Evolutionary conservation across 352 stramenopile species (phyloP), one percentile per base, ranked within the genome.

Genomic region (Phytopythium chamaehyphon): DNA sequence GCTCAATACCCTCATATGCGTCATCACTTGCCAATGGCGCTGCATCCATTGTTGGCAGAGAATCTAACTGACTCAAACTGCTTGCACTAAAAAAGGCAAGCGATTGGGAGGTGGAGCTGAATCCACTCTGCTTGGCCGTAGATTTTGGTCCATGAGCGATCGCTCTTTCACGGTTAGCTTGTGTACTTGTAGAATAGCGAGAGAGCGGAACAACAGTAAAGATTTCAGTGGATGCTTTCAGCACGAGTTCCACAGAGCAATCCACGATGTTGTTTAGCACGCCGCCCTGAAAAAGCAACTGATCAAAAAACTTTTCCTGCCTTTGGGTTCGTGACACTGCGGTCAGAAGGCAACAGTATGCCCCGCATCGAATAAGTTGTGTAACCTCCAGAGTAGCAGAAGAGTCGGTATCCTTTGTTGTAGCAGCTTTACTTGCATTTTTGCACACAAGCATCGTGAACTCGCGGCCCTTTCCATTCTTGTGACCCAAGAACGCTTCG

Each of bases 401-500:
- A 76, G 6, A 71, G 66, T 11, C n/a, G n/a, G n/a, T 60, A 58
- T 8, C 64, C 65, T 14, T 83, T 72, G 23, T 55, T 71, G 76
- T 83, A 19, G 80, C 60, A n/a, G 90, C 64, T 40, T 90, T 89
- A 51, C 76, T 91, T 9, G 83, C 83, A 45, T 73, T 83, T 37
- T 91, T 93, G 66, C 83, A 93, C 23, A 93, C 64, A 5, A 90
- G 61, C 83, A 93, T 93, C 6, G 83, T 93, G 47, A 93, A 80
- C 57, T 92, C 83, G 35, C 83, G 62, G 11, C 83, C 78, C 49
- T 93, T 89, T 7, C 80, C 76, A 54, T 86, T 86, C 15, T 60
- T 52, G 51, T 88, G 74, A 15, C 80, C 75, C 33, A 89, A 55
- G 57, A 90, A 91, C 26, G 69, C 71, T n/a, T 64, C 55, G 51